Evolutionary conservation across 2,329 filamentous ascomycete species (phyloP), one percentile per base, ranked within the genome.

Genomic region (Lasiodiplodia gonubiensis): DNA sequence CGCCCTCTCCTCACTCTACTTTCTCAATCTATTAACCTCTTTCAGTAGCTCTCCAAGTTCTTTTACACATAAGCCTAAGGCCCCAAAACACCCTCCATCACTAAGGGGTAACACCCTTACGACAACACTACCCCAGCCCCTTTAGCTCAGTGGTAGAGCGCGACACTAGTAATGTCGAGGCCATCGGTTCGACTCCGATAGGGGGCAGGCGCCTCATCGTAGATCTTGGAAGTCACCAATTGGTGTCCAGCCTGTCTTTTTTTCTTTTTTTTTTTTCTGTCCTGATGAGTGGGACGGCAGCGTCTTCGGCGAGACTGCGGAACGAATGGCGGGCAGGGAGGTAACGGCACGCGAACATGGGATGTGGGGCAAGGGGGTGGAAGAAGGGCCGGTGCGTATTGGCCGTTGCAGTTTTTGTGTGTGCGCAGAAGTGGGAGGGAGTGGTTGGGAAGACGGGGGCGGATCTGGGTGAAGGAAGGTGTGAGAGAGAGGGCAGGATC

Each of bases 131-230:
- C 48, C 10, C 23, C 4, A 53, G 64, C 64, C 64, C 54, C 64
- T 67, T 59, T 67, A 67, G 64, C 64, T 67, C 64, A 67, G 64
- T 67, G 64, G 64, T 67, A 67, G 64, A 67, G 64, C 64, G 64
- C 64, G 64, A 60, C 64, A 67, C 64, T 67, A 67, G 64, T 67
- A 67, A 67, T 67, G 64, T 60, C 64, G 64, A 67, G 64, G 64
- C 64, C 64, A 60, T 67, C 64, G 64, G 64, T 67, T 67, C 64
- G 64, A 67, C 64, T 67, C 64, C 64, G 64, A 67, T 60, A 59
- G 64, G 64, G 54, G 64, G 64, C 64, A 67, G 21, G 4, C 7
- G 5, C 46, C 18, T 21, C 8, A n/a, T 14, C 18, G 10, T 30
- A 14, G 16, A n/a, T 12, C 57, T 42, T 16, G 14, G 18, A 7